Evolutionary conservation across 2,329 filamentous ascomycete species (phyloP).

Genomic region (Clarireedia homoeocarpa): DNA sequence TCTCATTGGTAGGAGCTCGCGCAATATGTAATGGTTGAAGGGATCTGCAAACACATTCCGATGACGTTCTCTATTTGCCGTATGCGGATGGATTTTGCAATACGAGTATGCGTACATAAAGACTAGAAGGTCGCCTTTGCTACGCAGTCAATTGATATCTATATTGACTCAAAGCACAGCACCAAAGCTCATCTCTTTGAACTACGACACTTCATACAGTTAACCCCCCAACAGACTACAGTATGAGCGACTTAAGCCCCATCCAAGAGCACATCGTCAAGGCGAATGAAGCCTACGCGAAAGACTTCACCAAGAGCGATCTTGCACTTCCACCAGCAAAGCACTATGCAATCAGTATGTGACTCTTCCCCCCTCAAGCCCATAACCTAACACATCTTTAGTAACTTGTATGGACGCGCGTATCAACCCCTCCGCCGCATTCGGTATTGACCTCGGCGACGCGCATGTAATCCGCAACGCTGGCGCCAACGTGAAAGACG

Average conservation of each 20-base stretch:
- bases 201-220: not conserved
- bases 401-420: conserved; percentile 81
- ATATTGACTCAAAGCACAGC: not conserved
- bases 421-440: conserved; percentile 57
- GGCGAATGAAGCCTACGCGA: conserved; percentile 50
- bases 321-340: conserved; percentile 62
- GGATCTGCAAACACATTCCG: too few species aligned
- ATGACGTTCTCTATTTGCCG: too few species aligned
- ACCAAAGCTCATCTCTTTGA: not conserved
- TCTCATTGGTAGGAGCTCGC: too few species aligned
- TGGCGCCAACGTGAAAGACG: conserved; percentile 58
- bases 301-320: conserved; percentile 55
- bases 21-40: too few species aligned
- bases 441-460: conserved; percentile 65
- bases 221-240: not conserved
- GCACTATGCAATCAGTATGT: conserved; percentile 55
- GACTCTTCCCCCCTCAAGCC: conserved; percentile 11
- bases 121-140: not conserved
- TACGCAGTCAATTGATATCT: not conserved
- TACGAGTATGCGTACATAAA: too few species aligned
- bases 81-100: too few species aligned
- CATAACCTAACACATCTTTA: conserved; percentile 20
- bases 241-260: conserved; percentile 24
- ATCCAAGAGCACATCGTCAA: conserved; percentile 47
- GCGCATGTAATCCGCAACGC: conserved; percentile 75